Evolutionary conservation across 352 stramenopile genomes (phyloP), one percentile per base, ranked within the genome.

Genomic region (Aphanomyces invadans): DNA sequence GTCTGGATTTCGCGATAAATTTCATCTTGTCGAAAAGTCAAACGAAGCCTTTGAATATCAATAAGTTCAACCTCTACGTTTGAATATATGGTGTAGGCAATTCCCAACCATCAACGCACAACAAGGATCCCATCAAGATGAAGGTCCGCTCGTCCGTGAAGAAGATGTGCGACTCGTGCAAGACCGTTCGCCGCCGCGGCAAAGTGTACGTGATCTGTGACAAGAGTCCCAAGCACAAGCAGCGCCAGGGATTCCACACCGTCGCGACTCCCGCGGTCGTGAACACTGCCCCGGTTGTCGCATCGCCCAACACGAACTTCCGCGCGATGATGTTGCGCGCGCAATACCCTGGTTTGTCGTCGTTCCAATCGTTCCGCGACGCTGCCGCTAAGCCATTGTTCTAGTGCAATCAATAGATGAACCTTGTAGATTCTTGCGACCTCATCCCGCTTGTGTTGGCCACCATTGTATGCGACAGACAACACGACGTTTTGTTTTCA

Each of bases 121-220:
- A 15, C 36, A 15, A 42, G n/a, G 15, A 48, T 12, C n/a, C 46
- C 26, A 69, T 49, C 59, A 76, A 71, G 56, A 97, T 97, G 89
- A 96, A 96, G 82, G 87, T 96, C 52, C 82, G 86, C 71, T 94
- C 84, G 71, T 90, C 86, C 57, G 83, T 97, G 36, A 94, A 94
- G 81, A 81, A 83, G 73, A 93, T 96, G 76, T 97, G 89, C 83
- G 86, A 95, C 64, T 76, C 84, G 74, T 97, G 89, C 86, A 93
- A 95, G 79, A 77, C 96, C 68, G 88, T 96, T 42, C 81, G 83
- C 66, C 86, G 89, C 70, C 78, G 84, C 68, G 73, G 73, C 69
- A 92, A 90, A 75, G 79, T 96, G 51, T 95, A 94, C 60, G 88
- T 97, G 52, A 92, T 95, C 73, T 97, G 89, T 73, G 86, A 95